Evolutionary conservation across 306 rosid genomes (phyloP).

Genomic region (Vigna nakashimae): DNA sequence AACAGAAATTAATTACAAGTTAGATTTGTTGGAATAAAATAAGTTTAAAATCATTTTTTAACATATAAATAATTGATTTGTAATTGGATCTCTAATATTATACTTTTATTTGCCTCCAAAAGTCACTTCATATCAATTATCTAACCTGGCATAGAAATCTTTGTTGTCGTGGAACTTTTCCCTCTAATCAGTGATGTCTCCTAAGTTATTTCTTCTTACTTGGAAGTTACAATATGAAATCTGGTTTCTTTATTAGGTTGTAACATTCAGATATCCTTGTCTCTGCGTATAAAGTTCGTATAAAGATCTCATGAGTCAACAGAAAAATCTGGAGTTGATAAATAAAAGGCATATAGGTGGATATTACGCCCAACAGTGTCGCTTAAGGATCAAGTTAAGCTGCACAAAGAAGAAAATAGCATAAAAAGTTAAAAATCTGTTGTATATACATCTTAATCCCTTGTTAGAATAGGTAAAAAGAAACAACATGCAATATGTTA

Average conservation of each 20-base stretch:
- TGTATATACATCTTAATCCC: constrained; percentile 41
- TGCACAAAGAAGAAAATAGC: constrained; percentile 29
- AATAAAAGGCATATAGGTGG: constrained; percentile 31
- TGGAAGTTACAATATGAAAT: constrained; percentile 48
- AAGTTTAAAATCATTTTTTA: no score
- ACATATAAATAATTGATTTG: no score
- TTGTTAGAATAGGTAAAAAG: constrained; percentile 40
- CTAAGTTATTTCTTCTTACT: constrained; percentile 52
- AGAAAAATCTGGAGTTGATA: constrained; percentile 41
- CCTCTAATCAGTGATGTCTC: constrained; percentile 48
- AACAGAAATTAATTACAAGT: no score
- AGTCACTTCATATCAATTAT: constrained; percentile 46
- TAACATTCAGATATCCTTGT: constrained; percentile 26
- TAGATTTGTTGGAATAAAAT: no score
- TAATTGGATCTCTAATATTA: no score
- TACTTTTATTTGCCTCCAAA: constrained; percentile 57
- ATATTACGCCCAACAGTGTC: constrained; percentile 38
- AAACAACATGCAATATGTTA: background rate
- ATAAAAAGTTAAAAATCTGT: background rate
- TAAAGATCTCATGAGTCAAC: constrained; percentile 51
- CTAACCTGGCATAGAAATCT: constrained; percentile 45
- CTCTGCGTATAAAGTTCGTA: constrained; percentile 44
- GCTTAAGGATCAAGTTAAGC: constrained; percentile 55
- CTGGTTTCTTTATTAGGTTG: constrained; percentile 37
- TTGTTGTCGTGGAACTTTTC: constrained; percentile 41